phyloP scores from a whole-genome alignment of 1,284 basidiomycete genomes.

The Microbotryum saponariae region DNA sequence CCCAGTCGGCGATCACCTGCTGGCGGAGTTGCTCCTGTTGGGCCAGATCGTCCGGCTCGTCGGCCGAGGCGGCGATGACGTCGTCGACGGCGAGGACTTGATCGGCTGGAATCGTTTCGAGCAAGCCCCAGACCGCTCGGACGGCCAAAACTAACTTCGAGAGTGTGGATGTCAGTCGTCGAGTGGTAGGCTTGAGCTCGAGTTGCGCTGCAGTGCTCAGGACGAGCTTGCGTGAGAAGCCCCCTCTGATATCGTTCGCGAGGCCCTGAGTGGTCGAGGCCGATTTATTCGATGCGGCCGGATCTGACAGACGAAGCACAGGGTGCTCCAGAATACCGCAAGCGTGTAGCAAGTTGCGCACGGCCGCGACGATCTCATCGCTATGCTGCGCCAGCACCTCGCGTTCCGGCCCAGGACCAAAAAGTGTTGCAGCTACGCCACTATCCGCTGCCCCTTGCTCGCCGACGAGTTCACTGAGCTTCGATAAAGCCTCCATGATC shows the following conservation, averaged over 20 bases:
- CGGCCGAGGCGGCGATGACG: conserved; percentile 1
- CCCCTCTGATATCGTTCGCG: conserved; percentile 14
- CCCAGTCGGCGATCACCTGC: conserved; percentile 9
- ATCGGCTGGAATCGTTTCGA: conserved; percentile 35
- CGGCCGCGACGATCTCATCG: conserved; percentile 54
- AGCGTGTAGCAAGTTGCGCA: conserved; percentile 45
- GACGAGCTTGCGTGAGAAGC: background rate
- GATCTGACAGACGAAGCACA: background rate
- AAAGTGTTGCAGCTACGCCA: background rate
- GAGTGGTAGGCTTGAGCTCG: conserved; percentile 42
- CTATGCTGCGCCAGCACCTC: conserved; percentile 14
- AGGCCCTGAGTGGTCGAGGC: background rate
- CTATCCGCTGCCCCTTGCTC: too few relatives aligned
- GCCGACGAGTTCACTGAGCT: conserved; percentile 4
- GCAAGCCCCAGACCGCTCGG: conserved; percentile 40
- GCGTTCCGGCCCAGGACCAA: conserved; percentile 7
- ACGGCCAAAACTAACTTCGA: conserved; percentile 46
- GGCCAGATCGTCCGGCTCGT: conserved; percentile 15
- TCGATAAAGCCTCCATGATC: conserved; percentile 11
- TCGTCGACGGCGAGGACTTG: conserved; percentile 28
- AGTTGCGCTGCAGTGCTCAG: conserved; percentile 20
- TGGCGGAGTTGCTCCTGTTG: conserved; percentile 14
- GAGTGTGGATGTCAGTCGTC: conserved; percentile 45
- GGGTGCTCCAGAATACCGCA: conserved; percentile 31
- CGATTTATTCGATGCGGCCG: background rate